These are phyloP conservation scores for Russula lepida DNA, from an alignment of 768 basidiomycete species.

Conservation along the genomic window DNA sequence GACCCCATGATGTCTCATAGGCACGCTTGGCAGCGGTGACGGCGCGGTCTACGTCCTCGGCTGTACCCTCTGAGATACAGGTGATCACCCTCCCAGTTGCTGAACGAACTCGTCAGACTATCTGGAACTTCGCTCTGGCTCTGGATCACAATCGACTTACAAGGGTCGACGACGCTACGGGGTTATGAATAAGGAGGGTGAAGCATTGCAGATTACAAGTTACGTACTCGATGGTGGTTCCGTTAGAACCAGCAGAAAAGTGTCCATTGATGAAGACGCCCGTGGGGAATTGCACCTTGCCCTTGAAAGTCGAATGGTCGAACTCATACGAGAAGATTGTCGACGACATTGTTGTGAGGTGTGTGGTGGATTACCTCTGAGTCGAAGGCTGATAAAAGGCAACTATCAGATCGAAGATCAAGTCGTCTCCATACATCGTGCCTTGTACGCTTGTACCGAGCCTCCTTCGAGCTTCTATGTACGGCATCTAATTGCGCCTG, in stretches of 20 bases:
- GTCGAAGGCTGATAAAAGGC: neutral
- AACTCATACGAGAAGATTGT: slow-evolving; percentile 43
- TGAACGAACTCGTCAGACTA: neutral
- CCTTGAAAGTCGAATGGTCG: slow-evolving; percentile 48
- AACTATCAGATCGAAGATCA: neutral
- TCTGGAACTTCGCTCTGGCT: neutral
- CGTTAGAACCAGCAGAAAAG: slow-evolving; percentile 48
- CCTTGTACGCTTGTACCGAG: no score
- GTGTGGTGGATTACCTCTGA: neutral
- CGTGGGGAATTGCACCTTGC: slow-evolving; percentile 46
- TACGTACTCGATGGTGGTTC: slow-evolving; percentile 64
- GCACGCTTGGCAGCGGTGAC: slow-evolving; percentile 60
- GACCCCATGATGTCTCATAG: slow-evolving; percentile 61
- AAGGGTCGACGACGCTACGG: slow-evolving; percentile 50
- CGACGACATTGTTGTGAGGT: slow-evolving; percentile 30
- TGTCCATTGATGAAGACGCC: slow-evolving; percentile 68
- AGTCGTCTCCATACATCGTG: neutral
- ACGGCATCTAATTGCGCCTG: no score
- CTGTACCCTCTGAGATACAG: slow-evolving; percentile 47
- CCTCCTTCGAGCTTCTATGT: no score
- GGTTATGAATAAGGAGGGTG: neutral
- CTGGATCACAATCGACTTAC: slow-evolving; percentile 23
- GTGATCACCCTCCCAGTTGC: slow-evolving; percentile 53
- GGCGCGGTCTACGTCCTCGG: slow-evolving; percentile 69
- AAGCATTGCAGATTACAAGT: neutral